Evolutionary conservation across 2,329 filamentous ascomycete species (phyloP), one percentile per base, ranked within the genome.

Genomic region (Scytalidium lignicola): DNA sequence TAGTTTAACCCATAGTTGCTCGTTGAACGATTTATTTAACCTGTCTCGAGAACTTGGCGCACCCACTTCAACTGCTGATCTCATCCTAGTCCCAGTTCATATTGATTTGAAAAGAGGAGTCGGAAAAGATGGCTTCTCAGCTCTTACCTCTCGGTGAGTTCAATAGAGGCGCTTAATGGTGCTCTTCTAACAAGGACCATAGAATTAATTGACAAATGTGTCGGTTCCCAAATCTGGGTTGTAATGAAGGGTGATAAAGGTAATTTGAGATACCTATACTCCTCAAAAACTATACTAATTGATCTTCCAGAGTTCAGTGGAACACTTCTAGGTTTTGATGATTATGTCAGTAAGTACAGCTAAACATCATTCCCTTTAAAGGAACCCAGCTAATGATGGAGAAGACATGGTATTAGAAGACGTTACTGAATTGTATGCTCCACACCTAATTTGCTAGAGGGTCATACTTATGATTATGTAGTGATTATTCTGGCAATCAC

Each of bases 191-290:
- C 58, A 9, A 37, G 18, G 41, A 12, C 50, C 26, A 42, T 64
- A 96, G 93, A 99, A 72, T 83, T 99, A 66, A 97, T 99, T 70
- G 93, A 99, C 76, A 96, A 96, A 72, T 99, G 93, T 67, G 91
- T 99, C 58, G 93, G 93, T 54, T 97, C 91, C 48, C 87, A 86
- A 62, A 97, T 99, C 69, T 96, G 92, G 91, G 91, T 99, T 55
- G 83, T 99, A 62, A 99, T 99, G 93, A 99, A 99, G 73, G 90
- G 91, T 58, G 93, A 97, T 67, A 97, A 96, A 76, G 93, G 93
- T 95, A 72, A 29, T 67, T 53, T 43, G 15, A 15, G 32, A 37
- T 7, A 15, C 10, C n/a, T 7, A n/a, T n/a, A 4, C 15, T 17
- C 15, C 8, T 32, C 17, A 3, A 21, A 18, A 8, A 10, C 15